Evolutionary conservation across 495 filamentous ascomycete species (phyloP), one percentile per base, ranked within the genome.

Genomic region (Margaritispora aquatica): DNA sequence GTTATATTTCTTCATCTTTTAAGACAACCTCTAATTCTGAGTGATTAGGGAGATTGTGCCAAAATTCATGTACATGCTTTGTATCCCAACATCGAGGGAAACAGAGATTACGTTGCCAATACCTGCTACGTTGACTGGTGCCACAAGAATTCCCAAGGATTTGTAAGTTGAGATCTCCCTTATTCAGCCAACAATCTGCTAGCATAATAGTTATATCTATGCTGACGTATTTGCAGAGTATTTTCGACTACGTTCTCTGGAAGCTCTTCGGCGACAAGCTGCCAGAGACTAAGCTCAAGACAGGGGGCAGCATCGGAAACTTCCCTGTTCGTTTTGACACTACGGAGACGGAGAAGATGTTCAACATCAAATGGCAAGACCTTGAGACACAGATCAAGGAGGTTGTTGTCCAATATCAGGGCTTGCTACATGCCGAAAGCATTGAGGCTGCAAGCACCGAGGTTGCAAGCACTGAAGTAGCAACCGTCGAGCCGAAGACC

Each of bases 261-360:
- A n/a, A n/a, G n/a, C n/a, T n/a, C n/a, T n/a, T n/a, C n/a, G n/a
- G n/a, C n/a, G n/a, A n/a, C n/a, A n/a, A n/a, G 58, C 67, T 59
- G 68, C 55, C 19, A 67, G 69, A 3, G 36, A 69, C 7, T n/a
- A n/a, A n/a, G n/a, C 62, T 81, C 54, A 68, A 70, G 10, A 50
- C 67, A 41, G 66, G 61, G 46, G 79, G 76, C 2, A n/a, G 31
- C 2, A 26, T 17, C 4, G 1, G 10, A 1, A 34, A 8, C 1
- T 23, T 48, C 13, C 19, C 19, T 1, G 15, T 21, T 1, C 20
- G n/a, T 3, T 29, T 57, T n/a, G 54, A 57, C 23, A 20, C 54
- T 1, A 19, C 19, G 15, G 26, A 27, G 44, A 49, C 54, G 11
- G 54, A 57, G 27, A 24, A 57, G 24, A 24, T 57, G 4, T 57